A percentile compares a stretch with the other conserved stretches of the same genome.
Evolutionary conservation across 2,329 filamentous ascomycete genomes (phyloP).

Genomic region (Chaetomium globosum): DNA sequence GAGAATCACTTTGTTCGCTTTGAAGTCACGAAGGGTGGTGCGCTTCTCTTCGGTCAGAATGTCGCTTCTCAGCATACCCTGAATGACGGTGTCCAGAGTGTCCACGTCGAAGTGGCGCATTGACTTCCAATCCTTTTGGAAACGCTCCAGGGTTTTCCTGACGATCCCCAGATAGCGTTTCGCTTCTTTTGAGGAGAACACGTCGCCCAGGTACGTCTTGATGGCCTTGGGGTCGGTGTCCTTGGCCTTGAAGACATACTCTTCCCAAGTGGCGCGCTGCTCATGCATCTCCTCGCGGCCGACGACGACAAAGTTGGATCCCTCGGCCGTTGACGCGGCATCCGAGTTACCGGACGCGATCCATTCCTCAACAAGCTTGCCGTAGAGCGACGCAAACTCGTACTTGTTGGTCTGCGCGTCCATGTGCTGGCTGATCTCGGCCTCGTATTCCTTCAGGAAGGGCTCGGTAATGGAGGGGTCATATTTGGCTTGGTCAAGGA

Average conservation of each 20-base stretch:
- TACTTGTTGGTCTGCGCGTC: slow-evolving; percentile 56
- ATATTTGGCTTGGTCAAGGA: slow-evolving; percentile 55
- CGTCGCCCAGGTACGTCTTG: slow-evolving; percentile 51
- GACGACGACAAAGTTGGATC: slow-evolving; percentile 49
- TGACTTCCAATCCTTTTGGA: slow-evolving; percentile 39
- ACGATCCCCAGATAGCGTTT: slow-evolving; percentile 49
- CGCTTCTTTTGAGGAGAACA: slow-evolving; percentile 51
- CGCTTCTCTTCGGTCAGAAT: slow-evolving; percentile 49
- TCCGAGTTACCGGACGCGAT: slow-evolving; percentile 43
- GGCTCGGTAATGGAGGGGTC: slow-evolving; percentile 56
- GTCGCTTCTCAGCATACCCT: slow-evolving; percentile 53
- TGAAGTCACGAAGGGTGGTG: slow-evolving; percentile 40
- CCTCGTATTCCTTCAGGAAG: slow-evolving; percentile 52
- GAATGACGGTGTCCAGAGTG: slow-evolving; percentile 50
- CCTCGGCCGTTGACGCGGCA: slow-evolving; percentile 35
- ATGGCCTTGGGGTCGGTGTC: slow-evolving; percentile 52
- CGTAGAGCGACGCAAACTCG: slow-evolving; percentile 60
- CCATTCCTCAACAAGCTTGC: slow-evolving; percentile 58
- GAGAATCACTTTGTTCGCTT: slow-evolving; percentile 42
- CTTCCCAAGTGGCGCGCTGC: slow-evolving; percentile 58
- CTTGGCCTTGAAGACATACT: slow-evolving; percentile 55
- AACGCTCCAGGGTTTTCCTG: slow-evolving; percentile 44
- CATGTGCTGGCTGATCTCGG: slow-evolving; percentile 51
- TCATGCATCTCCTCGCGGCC: slow-evolving; percentile 58
- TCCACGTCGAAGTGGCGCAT: slow-evolving; percentile 46